These are phyloP conservation scores for Exophiala lecanii-corni DNA, from an alignment of 2,329 filamentous ascomycete species.

Conservation along the genomic window DNA sequence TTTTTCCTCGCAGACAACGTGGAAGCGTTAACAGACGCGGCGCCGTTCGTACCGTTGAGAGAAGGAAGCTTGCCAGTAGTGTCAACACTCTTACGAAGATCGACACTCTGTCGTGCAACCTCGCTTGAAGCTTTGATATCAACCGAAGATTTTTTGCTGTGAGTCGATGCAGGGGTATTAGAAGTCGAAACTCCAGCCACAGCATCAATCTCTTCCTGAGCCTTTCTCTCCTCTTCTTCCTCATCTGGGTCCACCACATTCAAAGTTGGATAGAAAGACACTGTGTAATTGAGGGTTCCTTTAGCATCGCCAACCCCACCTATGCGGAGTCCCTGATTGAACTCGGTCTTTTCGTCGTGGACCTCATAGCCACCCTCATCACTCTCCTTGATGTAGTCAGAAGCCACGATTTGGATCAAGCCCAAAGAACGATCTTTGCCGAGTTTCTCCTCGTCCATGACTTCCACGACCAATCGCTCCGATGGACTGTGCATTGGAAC, in stretches of 20 bases:
- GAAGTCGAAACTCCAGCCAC: not conserved
- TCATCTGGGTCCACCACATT: constrained; percentile 84
- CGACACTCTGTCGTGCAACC: constrained; percentile 16
- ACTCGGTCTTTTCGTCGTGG: constrained; percentile 67
- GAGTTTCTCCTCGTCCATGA: constrained; percentile 94
- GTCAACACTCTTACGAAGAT: constrained; percentile 19
- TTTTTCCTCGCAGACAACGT: constrained; percentile 48
- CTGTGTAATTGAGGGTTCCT: constrained; percentile 75
- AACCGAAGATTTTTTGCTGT: constrained; percentile 23
- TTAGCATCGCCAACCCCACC: constrained; percentile 70
- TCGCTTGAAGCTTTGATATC: constrained; percentile 17
- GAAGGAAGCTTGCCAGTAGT: constrained; percentile 8
- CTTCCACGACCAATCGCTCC: constrained; percentile 81
- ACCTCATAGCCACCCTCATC: constrained; percentile 73
- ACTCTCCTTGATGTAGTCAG: constrained; percentile 73
- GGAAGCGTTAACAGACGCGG: constrained; percentile 41
- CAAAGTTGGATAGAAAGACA: constrained; percentile 83
- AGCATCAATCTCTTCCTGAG: constrained; percentile 26
- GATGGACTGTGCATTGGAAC: constrained; percentile 79
- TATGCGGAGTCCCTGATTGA: constrained; percentile 65
- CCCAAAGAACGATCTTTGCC: constrained; percentile 88
- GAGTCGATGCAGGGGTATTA: constrained; percentile 8
- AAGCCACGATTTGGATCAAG: constrained; percentile 67
- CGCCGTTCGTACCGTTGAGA: constrained; percentile 8
- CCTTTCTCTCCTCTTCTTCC: constrained; percentile 41